These are phyloP conservation scores for Pyrenochaeta sp. DNA, from an alignment of 2,329 filamentous ascomycete species.

Conservation along the genomic window DNA sequence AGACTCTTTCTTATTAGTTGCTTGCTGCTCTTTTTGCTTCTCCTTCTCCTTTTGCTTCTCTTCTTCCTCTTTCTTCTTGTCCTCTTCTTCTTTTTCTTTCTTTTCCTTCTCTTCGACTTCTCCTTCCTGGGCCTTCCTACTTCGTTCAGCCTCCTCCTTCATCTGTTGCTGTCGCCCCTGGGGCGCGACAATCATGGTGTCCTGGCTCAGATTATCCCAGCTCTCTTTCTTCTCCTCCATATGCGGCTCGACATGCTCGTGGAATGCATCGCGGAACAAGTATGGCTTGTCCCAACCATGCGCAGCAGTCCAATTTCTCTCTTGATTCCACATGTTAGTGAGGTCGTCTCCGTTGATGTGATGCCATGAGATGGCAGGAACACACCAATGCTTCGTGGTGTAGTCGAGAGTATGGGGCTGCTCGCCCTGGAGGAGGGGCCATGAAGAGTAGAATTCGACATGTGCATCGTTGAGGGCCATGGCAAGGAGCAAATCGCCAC, in stretches of 20 bases:
- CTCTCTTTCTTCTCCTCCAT: conserved; percentile 33
- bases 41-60: background rate
- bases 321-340: conserved; percentile 39
- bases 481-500: conserved; percentile 49
- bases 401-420: conserved; percentile 52
- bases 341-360: conserved; percentile 34
- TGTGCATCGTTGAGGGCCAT: conserved; percentile 45
- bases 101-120: conserved; percentile 6
- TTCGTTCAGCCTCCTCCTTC: conserved; percentile 12
- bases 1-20: background rate
- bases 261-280: conserved; percentile 44
- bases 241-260: conserved; percentile 40
- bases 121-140: conserved; percentile 10
- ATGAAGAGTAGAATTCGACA: conserved; percentile 48
- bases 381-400: conserved; percentile 53
- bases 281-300: conserved; percentile 46
- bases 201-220: conserved; percentile 47
- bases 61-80: conserved; percentile 3
- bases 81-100: conserved; percentile 17
- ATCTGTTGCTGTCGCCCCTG: conserved; percentile 23
- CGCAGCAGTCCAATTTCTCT: conserved; percentile 43
- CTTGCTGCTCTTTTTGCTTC: conserved; percentile 4
- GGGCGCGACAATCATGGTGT: conserved; percentile 25
- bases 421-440: conserved; percentile 56
- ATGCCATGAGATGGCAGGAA: conserved; percentile 52